Evolutionary conservation across 331 rosid genomes (phyloP), one percentile per base, ranked within the genome.

Genomic region (Dryas integrifolia): DNA sequence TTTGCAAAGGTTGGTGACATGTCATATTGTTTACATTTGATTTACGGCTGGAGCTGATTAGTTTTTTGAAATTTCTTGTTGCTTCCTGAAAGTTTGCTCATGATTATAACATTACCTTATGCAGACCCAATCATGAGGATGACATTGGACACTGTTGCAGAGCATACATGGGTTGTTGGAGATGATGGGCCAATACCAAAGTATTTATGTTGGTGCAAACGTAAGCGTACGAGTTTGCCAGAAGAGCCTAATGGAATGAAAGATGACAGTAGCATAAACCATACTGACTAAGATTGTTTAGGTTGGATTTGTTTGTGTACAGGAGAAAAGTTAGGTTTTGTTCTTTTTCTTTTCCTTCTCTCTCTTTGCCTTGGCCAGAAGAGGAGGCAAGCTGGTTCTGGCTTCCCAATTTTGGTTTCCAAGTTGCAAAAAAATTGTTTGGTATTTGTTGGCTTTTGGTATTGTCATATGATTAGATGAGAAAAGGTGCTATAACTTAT

Each of bases 151-250:
- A 82, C 77, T 56, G 89, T 93, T 71, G 87, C 91, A 2, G 84
- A 83, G 72, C 95, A 93, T 64, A 24, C 24, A 41, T 91, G 98
- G 98, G 81, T 93, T 66, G 71, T 86, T 62, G 97, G 92, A 80
- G 89, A 88, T 70, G 85, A 84, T 72, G 98, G 97, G 62, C 92
- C 92, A 41, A 65, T 93, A 77, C 86, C 83, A 59, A 83, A 68
- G 78, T 85, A 85, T 76, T 76, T 57, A 62, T 93, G 98, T 73
- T 93, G 95, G 97, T 93, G 98, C 86, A 84, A 86, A 79, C 88
- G 92, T 82, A 83, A 86, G 81, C 88, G 91, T 69, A 85, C 74
- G 77, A 73, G 81, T 58, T 47, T 57, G 70, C 78, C 41, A 15
- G 86, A 86, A 75, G 88, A 89, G 53, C 55, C 65, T 66, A 58